Evolutionary conservation across 768 basidiomycete species (phyloP).

Genomic region (Sistotremastrum niveocremeum): DNA sequence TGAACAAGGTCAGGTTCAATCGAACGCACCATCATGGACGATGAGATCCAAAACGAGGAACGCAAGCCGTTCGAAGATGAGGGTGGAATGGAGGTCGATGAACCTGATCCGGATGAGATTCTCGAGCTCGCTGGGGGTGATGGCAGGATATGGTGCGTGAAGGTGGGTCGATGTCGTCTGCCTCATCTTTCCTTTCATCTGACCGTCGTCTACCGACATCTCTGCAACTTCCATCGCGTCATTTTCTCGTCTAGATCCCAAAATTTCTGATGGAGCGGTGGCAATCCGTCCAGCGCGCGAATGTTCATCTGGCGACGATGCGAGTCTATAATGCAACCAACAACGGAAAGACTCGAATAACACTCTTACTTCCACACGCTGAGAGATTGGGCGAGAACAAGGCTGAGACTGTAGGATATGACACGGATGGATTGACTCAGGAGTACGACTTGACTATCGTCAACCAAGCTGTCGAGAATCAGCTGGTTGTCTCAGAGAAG

Average conservation of each 20-base stretch:
- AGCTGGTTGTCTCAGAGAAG: conserved; percentile 73
- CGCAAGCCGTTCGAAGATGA: conserved; percentile 62
- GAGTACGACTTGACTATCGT: conserved; percentile 85
- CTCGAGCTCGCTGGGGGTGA: conserved; percentile 67
- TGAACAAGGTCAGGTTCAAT: no score
- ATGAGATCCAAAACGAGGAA: conserved; percentile 36
- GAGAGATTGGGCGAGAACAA: conserved; percentile 24
- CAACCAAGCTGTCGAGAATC: conserved; percentile 72
- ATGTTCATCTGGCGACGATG: conserved; percentile 71
- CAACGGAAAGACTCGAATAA: conserved; percentile 35
- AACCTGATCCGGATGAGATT: conserved; percentile 71
- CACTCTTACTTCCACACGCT: conserved; percentile 51
- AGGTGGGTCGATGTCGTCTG: conserved; percentile 30
- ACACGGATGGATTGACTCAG: conserved; percentile 26
- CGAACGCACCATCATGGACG: not conserved
- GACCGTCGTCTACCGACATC: not conserved
- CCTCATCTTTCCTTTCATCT: conserved; percentile 1
- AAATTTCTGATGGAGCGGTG: conserved; percentile 79
- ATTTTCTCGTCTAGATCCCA: conserved; percentile 48
- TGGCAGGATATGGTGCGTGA: conserved; percentile 75
- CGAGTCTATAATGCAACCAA: conserved; percentile 53
- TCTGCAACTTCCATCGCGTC: not conserved
- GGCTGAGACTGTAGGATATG: conserved; percentile 4
- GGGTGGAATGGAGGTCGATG: conserved; percentile 27
- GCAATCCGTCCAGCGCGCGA: conserved; percentile 61